Percentiles rank a stretch among this genome's conserved stretches.
These are phyloP conservation scores for Aureoboletus auriporus DNA, from an alignment of 768 basidiomycete species.

Conservation along the genomic window DNA sequence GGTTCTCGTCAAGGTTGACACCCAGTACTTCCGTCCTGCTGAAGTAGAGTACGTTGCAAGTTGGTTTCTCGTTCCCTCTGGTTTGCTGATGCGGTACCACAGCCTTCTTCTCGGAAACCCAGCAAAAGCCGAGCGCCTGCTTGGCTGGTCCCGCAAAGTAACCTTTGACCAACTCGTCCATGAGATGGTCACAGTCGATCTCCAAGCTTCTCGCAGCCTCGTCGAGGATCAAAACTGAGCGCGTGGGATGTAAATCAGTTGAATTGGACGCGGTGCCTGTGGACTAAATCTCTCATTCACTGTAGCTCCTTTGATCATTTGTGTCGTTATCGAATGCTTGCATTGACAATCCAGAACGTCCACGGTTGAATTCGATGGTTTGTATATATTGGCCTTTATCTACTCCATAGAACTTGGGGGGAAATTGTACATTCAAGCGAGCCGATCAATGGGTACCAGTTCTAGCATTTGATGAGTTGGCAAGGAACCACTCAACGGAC, in stretches of 20 bases:
- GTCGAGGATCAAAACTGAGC: conserved; percentile 79
- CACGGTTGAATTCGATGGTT: too few relatives aligned
- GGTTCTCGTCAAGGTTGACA: conserved; percentile 79
- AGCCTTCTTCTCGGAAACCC: conserved; percentile 87
- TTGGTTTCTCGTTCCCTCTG: background rate
- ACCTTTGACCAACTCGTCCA: conserved; percentile 80
- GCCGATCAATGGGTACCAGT: conserved; percentile 36
- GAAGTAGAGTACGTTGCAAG: conserved; percentile 79
- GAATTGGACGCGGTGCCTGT: background rate
- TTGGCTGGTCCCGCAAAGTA: conserved; percentile 89
- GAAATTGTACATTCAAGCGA: too few relatives aligned
- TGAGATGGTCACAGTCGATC: conserved; percentile 88
- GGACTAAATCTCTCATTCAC: background rate
- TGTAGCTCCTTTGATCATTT: background rate
- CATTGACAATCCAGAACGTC: background rate
- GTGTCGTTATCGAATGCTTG: too few relatives aligned
- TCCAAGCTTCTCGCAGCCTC: conserved; percentile 67
- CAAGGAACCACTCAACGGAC: conserved; percentile 83
- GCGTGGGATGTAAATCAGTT: background rate
- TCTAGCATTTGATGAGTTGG: conserved; percentile 73
- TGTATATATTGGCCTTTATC: too few relatives aligned
- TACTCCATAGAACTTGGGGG: too few relatives aligned
- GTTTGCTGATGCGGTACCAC: background rate
- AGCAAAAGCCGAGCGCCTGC: conserved; percentile 79
- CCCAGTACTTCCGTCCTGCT: conserved; percentile 89